Evolutionary conservation across 148 eudicot species (phyloP), one percentile per base, ranked within the genome.

Genomic region (Selenicereus undatus): DNA sequence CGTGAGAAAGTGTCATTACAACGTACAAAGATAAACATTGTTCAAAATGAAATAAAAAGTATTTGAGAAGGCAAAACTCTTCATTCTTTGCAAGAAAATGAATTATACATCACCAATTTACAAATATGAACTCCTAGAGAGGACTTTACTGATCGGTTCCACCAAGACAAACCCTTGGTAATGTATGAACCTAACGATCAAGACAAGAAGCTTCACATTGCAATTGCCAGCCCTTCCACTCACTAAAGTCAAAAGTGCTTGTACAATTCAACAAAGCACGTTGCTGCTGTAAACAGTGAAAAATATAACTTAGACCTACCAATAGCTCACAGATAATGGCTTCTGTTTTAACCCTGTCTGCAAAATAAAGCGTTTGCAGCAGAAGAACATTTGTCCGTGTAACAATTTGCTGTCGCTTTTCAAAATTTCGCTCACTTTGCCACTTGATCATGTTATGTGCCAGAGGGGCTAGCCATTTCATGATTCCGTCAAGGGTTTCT

Each of bases 361-460:
- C 97, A 76, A 92, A 95, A 80, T 91, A 91, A 81, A 95, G 75
- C 21, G 99, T 95, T 89, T 95, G 95, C n/a, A 95, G 84, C 76
- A 95, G 73, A 30, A 95, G 98, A 11, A 90, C 98, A 71, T 91
- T 92, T 2, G 94, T 88, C 78, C 91, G 84, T 7, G 83, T 79
- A 70, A 91, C 95, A 76, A 95, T 90, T 48, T 92, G 94, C 36
- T 89, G 97, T 80, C 92, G 97, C 87, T 56, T 56, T 56, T 95
- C 98, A 9, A 95, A 88, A 66, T 88, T 95, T 0, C 99, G 85
- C 84, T 95, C 98, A 64, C 89, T 92, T 85, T 95, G 99, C 99
- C 99, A 95, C 87, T 90, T 87, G 79, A 95, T 91, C 97, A 86
- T 95, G 85, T 93, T 93, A 76, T 92, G 97, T 8, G 99, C 99